These are phyloP conservation scores for Podospora appendiculata DNA, from an alignment of 495 filamentous ascomycete genomes.

Conservation along the genomic window DNA sequence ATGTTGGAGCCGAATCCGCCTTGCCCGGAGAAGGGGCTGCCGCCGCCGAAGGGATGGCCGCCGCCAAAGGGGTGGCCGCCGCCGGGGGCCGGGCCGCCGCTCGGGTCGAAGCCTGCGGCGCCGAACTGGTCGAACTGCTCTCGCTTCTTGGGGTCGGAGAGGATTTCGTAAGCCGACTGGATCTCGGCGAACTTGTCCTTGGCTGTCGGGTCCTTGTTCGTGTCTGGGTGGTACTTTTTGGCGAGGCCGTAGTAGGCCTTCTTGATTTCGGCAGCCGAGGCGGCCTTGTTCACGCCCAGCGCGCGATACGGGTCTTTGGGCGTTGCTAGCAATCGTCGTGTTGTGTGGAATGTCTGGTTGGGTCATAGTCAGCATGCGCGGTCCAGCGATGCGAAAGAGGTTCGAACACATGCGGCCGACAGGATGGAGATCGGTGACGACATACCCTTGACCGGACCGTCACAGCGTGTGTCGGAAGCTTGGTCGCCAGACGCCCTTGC, in stretches of 20 bases:
- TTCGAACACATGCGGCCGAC: too few relatives aligned
- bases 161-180: slow-evolving; percentile 84
- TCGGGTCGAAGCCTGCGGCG: slow-evolving; percentile 78
- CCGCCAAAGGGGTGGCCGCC: slow-evolving; percentile 65
- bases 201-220: slow-evolving; percentile 84
- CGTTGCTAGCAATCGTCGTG: slow-evolving; percentile 47
- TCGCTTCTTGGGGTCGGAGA: slow-evolving; percentile 86
- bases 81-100: slow-evolving; percentile 57
- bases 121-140: slow-evolving; percentile 88
- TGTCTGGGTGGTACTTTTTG: slow-evolving; percentile 98
- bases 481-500: neutral
- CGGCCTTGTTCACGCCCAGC: slow-evolving; percentile 74
- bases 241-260: slow-evolving; percentile 96
- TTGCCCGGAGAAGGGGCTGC: slow-evolving; percentile 51
- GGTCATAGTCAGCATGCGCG: neutral
- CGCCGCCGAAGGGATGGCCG: slow-evolving; percentile 49
- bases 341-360: slow-evolving; percentile 68
- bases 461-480: too few relatives aligned
- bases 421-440: too few relatives aligned
- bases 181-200: slow-evolving; percentile 93
- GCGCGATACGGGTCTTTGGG: slow-evolving; percentile 77
- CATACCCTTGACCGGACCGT: neutral
- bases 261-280: slow-evolving; percentile 85
- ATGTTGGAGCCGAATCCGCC: slow-evolving; percentile 69
- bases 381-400: neutral